These are phyloP conservation scores for Alternaria metachromatica DNA, from an alignment of 2,329 filamentous ascomycete species.

Conservation along the genomic window DNA sequence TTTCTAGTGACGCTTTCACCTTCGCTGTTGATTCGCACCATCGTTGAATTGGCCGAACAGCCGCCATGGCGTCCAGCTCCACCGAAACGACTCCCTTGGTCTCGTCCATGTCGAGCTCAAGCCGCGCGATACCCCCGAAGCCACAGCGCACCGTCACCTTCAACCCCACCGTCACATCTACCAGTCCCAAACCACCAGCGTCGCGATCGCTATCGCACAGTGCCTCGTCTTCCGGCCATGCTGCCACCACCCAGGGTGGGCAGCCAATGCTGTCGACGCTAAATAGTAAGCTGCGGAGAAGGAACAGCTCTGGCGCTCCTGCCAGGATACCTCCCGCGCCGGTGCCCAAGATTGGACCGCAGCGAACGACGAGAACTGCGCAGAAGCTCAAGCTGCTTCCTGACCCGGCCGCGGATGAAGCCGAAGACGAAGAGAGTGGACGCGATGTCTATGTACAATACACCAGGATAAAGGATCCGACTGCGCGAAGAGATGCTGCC, in stretches of 20 bases:
- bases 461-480: constrained; percentile 96
- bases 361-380: constrained; percentile 91
- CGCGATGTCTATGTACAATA: constrained; percentile 98
- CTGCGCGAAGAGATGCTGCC: constrained; percentile 88
- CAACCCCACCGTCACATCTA: constrained; percentile 65
- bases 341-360: constrained; percentile 82
- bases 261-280: constrained; percentile 70
- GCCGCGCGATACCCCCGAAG: constrained; percentile 37
- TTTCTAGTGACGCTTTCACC: background rate
- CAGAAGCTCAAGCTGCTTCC: constrained; percentile 98
- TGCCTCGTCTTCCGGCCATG: constrained; percentile 35
- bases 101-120: constrained; percentile 42
- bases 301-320: constrained; percentile 79
- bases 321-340: constrained; percentile 52
- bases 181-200: constrained; percentile 47
- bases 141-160: constrained; percentile 75
- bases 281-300: constrained; percentile 84
- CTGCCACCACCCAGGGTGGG: constrained; percentile 47
- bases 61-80: constrained; percentile 44
- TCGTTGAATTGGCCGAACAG: background rate
- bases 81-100: constrained; percentile 49
- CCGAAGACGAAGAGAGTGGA: constrained; percentile 83
- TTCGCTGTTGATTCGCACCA: background rate
- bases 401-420: constrained; percentile 82
- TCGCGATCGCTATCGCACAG: constrained; percentile 41